Evolutionary conservation across 768 basidiomycete genomes (phyloP).

Genomic region (Arthromyces matolae): DNA sequence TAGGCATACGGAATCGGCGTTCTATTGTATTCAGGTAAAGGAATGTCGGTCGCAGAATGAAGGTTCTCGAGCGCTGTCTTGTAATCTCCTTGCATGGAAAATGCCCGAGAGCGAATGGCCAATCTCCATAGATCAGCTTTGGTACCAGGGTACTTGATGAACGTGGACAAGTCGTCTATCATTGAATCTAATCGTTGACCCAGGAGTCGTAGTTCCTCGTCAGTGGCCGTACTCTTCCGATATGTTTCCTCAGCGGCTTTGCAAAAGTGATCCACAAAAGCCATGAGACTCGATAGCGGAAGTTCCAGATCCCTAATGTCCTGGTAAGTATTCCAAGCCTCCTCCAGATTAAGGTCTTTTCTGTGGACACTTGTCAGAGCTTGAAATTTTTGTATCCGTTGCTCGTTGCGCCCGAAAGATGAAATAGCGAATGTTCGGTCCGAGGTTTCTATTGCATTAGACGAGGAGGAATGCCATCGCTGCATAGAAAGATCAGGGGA

Average conservation of each 20-base stretch:
- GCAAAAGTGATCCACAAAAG: constrained; percentile 22
- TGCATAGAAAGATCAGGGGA: constrained; percentile 10
- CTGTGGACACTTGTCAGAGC: not conserved
- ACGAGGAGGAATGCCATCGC: constrained; percentile 23
- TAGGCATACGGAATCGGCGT: constrained; percentile 27
- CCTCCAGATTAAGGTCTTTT: constrained; percentile 30
- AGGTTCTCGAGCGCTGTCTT: constrained; percentile 17
- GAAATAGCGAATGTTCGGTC: not conserved
- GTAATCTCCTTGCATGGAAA: constrained; percentile 9
- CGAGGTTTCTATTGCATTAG: not conserved
- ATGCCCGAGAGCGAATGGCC: constrained; percentile 10
- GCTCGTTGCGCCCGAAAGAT: not conserved
- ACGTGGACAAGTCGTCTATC: no score
- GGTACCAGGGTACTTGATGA: not conserved
- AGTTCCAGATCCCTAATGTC: constrained; percentile 14
- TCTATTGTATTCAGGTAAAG: constrained; percentile 19
- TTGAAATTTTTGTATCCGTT: constrained; percentile 6
- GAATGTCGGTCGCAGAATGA: constrained; percentile 20
- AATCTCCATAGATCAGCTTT: constrained; percentile 12
- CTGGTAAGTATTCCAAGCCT: constrained; percentile 39
- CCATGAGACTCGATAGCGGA: constrained; percentile 8
- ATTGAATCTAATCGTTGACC: no score
- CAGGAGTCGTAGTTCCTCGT: not conserved
- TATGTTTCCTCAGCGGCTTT: constrained; percentile 21
- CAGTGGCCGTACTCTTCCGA: not conserved